Evolutionary conservation across 345 rosid species (phyloP).

Genomic region (Cardamine chenopodiifolia): DNA sequence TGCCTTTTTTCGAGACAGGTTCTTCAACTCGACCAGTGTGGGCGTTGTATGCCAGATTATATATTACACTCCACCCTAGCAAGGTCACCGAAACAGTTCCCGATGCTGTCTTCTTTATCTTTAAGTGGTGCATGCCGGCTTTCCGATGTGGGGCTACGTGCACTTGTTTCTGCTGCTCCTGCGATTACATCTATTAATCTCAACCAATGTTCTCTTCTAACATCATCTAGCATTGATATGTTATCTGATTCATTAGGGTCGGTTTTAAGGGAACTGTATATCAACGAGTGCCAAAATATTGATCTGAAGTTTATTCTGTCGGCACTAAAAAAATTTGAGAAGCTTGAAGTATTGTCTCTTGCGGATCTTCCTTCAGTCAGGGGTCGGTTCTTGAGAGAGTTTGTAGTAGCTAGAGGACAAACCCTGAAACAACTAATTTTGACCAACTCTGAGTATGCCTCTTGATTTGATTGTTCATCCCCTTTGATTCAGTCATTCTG

Average conservation of each 20-base stretch:
- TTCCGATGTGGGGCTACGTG: constrained; percentile 68
- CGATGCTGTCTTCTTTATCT: constrained; percentile 61
- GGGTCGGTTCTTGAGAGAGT: constrained; percentile 58
- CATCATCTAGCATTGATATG: constrained; percentile 57
- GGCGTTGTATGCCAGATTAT: constrained; percentile 81
- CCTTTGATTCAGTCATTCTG: constrained; percentile 4
- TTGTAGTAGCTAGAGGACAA: constrained; percentile 53
- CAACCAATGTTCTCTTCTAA: constrained; percentile 81
- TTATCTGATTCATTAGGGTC: constrained; percentile 64
- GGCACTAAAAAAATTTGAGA: constrained; percentile 62
- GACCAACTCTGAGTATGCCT: constrained; percentile 68
- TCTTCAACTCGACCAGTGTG: constrained; percentile 84
- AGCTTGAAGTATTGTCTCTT: constrained; percentile 71
- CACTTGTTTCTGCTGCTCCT: constrained; percentile 66
- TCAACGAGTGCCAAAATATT: constrained; percentile 77
- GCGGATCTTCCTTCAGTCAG: constrained; percentile 63
- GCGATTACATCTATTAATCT: constrained; percentile 69
- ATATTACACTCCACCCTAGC: constrained; percentile 55
- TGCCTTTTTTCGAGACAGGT: constrained; percentile 54
- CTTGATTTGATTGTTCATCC: constrained; percentile 22
- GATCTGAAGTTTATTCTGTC: constrained; percentile 63
- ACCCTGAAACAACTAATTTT: constrained; percentile 71
- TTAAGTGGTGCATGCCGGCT: constrained; percentile 81
- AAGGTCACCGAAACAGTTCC: constrained; percentile 57
- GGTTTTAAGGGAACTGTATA: constrained; percentile 65